Conservation (phyloP, 2,329 filamentous ascomycete species). For the Colletotrichum incanum region DNA sequence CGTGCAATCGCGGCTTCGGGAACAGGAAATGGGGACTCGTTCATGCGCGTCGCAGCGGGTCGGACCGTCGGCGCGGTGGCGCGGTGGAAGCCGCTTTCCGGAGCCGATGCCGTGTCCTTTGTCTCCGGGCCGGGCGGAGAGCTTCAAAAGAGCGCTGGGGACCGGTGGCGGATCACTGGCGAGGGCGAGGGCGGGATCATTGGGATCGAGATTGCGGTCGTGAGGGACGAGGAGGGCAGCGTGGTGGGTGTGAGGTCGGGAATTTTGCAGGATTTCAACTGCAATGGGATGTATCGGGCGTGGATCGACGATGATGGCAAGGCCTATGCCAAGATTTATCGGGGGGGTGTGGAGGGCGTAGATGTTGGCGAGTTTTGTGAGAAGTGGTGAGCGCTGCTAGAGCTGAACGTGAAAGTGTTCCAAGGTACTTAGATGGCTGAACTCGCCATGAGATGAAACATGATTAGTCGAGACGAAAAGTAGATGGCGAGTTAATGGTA, state of each 20-base stretch:
- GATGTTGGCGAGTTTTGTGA: constrained; percentile 24
- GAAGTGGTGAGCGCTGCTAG: constrained; percentile 18
- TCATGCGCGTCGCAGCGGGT: constrained; percentile 80
- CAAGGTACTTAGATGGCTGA: neutral
- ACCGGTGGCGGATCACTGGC: constrained; percentile 80
- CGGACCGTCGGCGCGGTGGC: constrained; percentile 82
- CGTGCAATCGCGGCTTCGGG: constrained; percentile 77
- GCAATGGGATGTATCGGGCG: constrained; percentile 89
- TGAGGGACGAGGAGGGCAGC: constrained; percentile 60
- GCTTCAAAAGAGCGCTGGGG: constrained; percentile 80
- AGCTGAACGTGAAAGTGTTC: neutral
- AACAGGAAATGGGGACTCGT: constrained; percentile 92
- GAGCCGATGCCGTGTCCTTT: constrained; percentile 72
- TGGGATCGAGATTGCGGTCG: constrained; percentile 76
- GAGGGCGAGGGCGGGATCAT: constrained; percentile 92
- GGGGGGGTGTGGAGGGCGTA: constrained; percentile 45
- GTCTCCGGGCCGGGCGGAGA: constrained; percentile 82
- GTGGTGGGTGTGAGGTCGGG: constrained; percentile 61
- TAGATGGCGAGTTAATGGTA: constrained; percentile 27
- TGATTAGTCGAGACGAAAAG: neutral
- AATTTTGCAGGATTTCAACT: constrained; percentile 86
- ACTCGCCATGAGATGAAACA: neutral
- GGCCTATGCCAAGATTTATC: constrained; percentile 72
- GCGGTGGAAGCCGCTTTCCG: constrained; percentile 70
- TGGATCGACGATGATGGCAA: constrained; percentile 77